phyloP scores from a whole-genome alignment of 164 flowering plant species.

The Chimonanthus salicifolius region DNA sequence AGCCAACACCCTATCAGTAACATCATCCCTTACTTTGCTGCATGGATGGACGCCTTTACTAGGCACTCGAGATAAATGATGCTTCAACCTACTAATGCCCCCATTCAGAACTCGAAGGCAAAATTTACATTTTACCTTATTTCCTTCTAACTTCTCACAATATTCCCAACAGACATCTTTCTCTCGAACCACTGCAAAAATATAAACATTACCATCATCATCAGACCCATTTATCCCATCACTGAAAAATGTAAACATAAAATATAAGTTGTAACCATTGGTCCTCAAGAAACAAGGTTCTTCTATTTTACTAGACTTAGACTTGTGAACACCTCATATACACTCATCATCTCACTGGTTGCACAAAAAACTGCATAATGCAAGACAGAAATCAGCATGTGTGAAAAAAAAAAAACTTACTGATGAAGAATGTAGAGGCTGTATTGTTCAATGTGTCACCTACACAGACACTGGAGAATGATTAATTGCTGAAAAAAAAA shows the following conservation, averaged over 20 bases:
- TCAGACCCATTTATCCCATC: constrained; percentile 5
- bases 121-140: constrained; percentile 85
- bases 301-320: neutral
- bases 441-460: neutral
- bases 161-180: constrained; percentile 95
- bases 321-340: neutral
- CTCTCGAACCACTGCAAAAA: constrained; percentile 78
- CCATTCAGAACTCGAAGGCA: constrained; percentile 73
- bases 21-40: constrained; percentile 89
- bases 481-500: neutral
- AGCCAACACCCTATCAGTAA: constrained; percentile 62
- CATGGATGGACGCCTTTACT: constrained; percentile 95
- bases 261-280: neutral
- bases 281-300: neutral
- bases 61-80: constrained; percentile 86
- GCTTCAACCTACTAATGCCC: constrained; percentile 90
- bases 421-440: neutral
- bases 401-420: neutral
- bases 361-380: neutral
- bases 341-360: no score
- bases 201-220: neutral
- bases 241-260: constrained; percentile 21
- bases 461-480: neutral
- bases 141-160: constrained; percentile 88
- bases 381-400: neutral